These are phyloP conservation scores for Pigoraptor vietnamica DNA, from an alignment of 78 protist genomes.

Conservation along the genomic window DNA sequence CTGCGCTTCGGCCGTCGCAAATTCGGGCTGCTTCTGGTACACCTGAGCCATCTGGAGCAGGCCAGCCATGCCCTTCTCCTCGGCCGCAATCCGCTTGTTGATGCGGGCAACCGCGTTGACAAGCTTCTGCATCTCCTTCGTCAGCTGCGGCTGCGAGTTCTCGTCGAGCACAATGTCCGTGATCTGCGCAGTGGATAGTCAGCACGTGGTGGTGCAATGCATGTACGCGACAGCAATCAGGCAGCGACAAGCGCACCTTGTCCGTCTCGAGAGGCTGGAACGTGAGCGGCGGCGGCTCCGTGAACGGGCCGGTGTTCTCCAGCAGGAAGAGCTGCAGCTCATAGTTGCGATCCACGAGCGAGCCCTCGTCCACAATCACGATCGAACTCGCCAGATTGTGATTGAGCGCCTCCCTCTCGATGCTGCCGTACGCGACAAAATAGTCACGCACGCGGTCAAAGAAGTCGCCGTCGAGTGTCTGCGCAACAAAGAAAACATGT, in stretches of 20 bases:
- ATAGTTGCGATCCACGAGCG: neutral
- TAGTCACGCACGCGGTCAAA: neutral
- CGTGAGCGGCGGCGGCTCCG: neutral
- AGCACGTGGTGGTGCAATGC: neutral
- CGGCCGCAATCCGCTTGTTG: neutral
- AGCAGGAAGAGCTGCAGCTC: neutral
- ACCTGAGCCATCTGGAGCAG: neutral
- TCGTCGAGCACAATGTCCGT: neutral
- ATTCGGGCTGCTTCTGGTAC: neutral
- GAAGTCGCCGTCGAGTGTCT: neutral
- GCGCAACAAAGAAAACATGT: neutral
- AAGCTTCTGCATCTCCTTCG: neutral
- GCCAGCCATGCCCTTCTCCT: neutral
- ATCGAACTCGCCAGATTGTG: neutral
- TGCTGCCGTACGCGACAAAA: neutral
- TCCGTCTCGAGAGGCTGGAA: constrained; percentile 1
- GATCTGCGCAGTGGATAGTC: neutral
- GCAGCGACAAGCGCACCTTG: neutral
- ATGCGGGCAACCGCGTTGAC: neutral
- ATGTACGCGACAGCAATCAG: too few species aligned
- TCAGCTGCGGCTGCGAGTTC: neutral
- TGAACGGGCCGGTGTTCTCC: neutral
- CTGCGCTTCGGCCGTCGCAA: neutral
- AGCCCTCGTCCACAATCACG: neutral
- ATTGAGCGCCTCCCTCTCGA: neutral